These are phyloP conservation scores for Solanum hybrid DNA, from an alignment of 305 asterid genomes.

Conservation along the genomic window DNA sequence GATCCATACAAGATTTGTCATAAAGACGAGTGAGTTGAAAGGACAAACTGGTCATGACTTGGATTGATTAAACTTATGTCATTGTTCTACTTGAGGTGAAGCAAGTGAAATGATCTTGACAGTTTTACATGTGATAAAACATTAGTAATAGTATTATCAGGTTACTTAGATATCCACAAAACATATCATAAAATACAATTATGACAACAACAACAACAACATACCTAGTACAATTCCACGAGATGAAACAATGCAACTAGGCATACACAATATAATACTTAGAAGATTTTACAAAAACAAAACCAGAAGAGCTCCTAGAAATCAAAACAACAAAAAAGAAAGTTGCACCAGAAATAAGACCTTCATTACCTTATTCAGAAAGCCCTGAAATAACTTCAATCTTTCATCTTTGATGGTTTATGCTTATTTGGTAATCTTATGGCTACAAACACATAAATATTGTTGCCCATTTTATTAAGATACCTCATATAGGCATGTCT, in stretches of 20 bases:
- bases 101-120: neutral
- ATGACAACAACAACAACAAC: neutral
- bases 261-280: neutral
- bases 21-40: neutral
- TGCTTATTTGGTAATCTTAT: neutral
- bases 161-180: neutral
- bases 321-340: neutral
- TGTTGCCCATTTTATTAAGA: neutral
- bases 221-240: neutral
- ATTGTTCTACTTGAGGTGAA: neutral
- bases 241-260: neutral
- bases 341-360: neutral
- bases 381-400: neutral
- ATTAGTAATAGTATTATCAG: neutral
- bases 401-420: neutral
- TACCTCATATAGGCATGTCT: conserved; percentile 1
- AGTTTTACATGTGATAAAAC: neutral
- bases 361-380: neutral
- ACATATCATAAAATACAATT: neutral
- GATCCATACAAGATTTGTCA: neutral
- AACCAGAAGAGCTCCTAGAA: neutral
- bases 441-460: conserved; percentile 6
- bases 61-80: neutral
- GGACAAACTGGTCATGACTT: neutral
- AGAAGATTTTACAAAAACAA: neutral